Evolutionary conservation across 2,329 filamentous ascomycete species (phyloP).

Genomic region (Trichoderma pleuroti): DNA sequence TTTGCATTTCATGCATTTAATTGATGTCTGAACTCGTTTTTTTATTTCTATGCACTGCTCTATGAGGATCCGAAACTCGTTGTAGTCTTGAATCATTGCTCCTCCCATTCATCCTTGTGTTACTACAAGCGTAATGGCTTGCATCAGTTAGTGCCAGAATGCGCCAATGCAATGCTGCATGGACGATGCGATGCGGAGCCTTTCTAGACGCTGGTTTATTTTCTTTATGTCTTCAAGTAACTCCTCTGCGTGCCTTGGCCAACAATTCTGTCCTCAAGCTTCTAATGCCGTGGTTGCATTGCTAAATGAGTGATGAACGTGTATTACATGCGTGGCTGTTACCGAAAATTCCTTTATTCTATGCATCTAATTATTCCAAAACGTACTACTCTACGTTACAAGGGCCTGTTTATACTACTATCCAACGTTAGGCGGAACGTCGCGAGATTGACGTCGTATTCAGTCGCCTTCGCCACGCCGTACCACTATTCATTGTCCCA

Average conservation of each 20-base stretch:
- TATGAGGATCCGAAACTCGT: not conserved
- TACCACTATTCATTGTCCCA: not conserved
- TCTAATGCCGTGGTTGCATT: not conserved
- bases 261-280: not conserved
- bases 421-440: not conserved
- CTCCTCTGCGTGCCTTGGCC: not conserved
- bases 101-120: not conserved
- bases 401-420: not conserved
- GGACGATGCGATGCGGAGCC: not conserved
- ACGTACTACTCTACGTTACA: not conserved
- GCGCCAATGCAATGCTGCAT: not conserved
- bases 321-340: not conserved
- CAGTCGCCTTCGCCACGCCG: not conserved
- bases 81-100: not conserved
- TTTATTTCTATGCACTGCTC: no score
- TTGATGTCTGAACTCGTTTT: not conserved
- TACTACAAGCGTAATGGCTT: not conserved
- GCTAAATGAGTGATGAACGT: not conserved
- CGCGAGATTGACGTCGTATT: not conserved
- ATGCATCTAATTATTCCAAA: not conserved
- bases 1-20: not conserved
- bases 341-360: not conserved
- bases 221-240: not conserved
- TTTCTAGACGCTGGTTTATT: not conserved
- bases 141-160: not conserved